Conservation (phyloP, 768 basidiomycete genomes). For the Ephemerocybe angulata region DNA sequence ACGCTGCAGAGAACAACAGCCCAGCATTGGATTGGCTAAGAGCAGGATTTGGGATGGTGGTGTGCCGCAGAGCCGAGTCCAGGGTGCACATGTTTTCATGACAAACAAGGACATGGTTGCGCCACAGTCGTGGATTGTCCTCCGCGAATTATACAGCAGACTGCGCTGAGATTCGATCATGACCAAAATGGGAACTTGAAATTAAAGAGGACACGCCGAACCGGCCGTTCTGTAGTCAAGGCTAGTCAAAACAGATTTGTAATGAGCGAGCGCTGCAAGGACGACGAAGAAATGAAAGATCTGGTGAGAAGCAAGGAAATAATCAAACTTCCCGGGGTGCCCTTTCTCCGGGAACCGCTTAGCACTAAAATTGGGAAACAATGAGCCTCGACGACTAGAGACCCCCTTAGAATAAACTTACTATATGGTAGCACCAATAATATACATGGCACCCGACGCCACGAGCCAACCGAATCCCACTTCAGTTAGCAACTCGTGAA, state of each 20-base stretch:
- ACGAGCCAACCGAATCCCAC: conserved; percentile 74
- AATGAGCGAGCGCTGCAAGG: conserved; percentile 67
- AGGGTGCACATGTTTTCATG: no score
- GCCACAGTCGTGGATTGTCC: no score
- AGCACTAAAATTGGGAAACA: conserved; percentile 53
- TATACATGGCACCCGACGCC: conserved; percentile 69
- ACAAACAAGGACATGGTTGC: no score
- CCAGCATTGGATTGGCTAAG: no score
- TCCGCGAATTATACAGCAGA: no score
- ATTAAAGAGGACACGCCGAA: conserved; percentile 11
- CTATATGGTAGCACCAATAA: conserved; percentile 79
- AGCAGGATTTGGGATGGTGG: no score
- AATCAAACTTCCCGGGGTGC: conserved; percentile 75
- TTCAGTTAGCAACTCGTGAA: conserved; percentile 47
- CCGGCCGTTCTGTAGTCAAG: conserved; percentile 58
- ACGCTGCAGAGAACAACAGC: no score
- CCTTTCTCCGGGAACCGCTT: conserved; percentile 77
- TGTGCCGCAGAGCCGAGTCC: no score
- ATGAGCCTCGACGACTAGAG: no score
- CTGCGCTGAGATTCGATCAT: no score
- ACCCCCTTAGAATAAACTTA: conserved; percentile 50
- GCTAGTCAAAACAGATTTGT: conserved; percentile 50
- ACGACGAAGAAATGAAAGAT: conserved; percentile 85
- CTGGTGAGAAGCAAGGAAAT: conserved; percentile 79
- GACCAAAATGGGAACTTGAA: not conserved